Percentiles rank a stretch among this genome's conserved stretches.
Conservation (phyloP, 257 asterid species). For the Fraxinus excelsior region DNA sequence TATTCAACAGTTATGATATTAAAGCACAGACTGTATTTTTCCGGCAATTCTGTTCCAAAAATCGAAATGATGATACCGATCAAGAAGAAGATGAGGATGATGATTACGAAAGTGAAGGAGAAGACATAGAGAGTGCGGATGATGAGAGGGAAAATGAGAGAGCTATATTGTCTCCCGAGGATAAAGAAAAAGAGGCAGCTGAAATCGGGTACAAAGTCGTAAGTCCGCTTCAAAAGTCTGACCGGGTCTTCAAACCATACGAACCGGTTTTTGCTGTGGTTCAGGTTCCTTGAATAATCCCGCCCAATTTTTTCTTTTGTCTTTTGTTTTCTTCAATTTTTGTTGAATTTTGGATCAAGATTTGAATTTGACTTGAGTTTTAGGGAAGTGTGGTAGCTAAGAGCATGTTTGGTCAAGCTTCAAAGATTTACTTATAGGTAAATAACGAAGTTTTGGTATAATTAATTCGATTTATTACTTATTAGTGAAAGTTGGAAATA, state of each 20-base stretch:
- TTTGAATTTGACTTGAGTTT: too few relatives aligned
- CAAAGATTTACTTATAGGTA: not conserved
- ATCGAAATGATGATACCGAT: constrained; percentile 27
- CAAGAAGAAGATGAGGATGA: constrained; percentile 28
- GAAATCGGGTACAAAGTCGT: constrained; percentile 80
- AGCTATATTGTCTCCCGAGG: constrained; percentile 37
- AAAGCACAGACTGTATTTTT: constrained; percentile 19
- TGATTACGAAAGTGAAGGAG: constrained; percentile 26
- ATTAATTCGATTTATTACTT: not conserved
- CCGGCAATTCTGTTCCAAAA: constrained; percentile 42
- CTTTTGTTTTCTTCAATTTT: not conserved
- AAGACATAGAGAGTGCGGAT: constrained; percentile 16
- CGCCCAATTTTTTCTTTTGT: not conserved
- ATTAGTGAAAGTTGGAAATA: not conserved
- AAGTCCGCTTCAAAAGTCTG: constrained; percentile 68
- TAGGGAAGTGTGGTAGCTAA: not conserved
- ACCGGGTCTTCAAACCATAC: constrained; percentile 56
- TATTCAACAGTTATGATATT: constrained; percentile 15
- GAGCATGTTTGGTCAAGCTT: not conserved
- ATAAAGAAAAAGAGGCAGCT: constrained; percentile 48
- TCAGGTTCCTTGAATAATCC: constrained; percentile 48
- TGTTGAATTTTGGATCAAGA: too few relatives aligned
- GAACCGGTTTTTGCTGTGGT: constrained; percentile 80
- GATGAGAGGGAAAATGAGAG: constrained; percentile 23
- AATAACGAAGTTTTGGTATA: not conserved